Evolutionary conservation across 1,284 basidiomycete genomes (phyloP).

Genomic region (Marasmius fiardii): DNA sequence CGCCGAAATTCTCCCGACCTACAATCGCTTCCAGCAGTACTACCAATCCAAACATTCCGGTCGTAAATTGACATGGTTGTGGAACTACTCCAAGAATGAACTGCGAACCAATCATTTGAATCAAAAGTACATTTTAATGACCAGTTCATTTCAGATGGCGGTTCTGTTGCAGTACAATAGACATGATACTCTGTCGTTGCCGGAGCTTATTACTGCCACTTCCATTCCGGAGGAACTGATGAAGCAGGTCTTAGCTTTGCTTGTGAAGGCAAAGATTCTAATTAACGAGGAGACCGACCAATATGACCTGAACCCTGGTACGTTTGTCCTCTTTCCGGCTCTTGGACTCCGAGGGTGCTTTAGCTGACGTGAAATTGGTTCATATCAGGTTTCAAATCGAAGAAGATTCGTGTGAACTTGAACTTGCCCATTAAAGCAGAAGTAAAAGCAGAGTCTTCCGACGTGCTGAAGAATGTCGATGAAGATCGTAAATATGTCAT

Average conservation of each 20-base stretch:
- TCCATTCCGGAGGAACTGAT: conserved; percentile 83
- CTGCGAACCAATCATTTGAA: conserved; percentile 89
- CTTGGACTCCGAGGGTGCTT: neutral
- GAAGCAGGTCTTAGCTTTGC: conserved; percentile 76
- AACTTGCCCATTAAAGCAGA: conserved; percentile 95
- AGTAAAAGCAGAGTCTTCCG: conserved; percentile 87
- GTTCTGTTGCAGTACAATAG: conserved; percentile 94
- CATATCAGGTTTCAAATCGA: conserved; percentile 84
- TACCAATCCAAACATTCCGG: conserved; percentile 95
- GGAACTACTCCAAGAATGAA: conserved; percentile 98
- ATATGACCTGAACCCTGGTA: conserved; percentile 93
- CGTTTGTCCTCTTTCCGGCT: conserved; percentile 21
- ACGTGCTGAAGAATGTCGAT: conserved; percentile 94
- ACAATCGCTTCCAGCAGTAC: conserved; percentile 92
- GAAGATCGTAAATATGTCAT: conserved; percentile 98
- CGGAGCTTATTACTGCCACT: conserved; percentile 83
- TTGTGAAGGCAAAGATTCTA: conserved; percentile 91
- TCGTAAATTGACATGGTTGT: conserved; percentile 95
- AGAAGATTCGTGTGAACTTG: conserved; percentile 94
- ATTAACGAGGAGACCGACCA: conserved; percentile 82
- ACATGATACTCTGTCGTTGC: conserved; percentile 78
- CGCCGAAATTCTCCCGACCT: conserved; percentile 80
- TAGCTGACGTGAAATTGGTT: neutral
- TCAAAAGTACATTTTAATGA: conserved; percentile 96
- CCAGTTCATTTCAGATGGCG: conserved; percentile 93